Base-by-base conservation (phyloP, 208 protist species). In the Trypanosomatidae sp. region DNA sequence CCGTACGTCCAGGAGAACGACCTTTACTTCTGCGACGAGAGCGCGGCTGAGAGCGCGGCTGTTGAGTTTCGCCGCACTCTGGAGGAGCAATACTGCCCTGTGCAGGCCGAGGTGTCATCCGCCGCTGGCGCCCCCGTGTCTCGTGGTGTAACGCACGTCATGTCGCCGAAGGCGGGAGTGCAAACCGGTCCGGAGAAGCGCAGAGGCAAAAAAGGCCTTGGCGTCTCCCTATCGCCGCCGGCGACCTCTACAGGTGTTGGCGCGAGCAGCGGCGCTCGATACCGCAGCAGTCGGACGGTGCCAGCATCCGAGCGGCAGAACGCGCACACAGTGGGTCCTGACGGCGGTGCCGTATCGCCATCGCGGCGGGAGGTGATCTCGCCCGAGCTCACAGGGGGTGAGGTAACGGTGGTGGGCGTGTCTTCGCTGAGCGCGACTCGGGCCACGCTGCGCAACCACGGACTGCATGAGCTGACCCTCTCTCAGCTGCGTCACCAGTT, bases 401-500 rank as follows among this genome's bases (percentile, higher is more conserved):
- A 17, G 19, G 66, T 17, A 36, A 66, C 49, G 52, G 50, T 49
- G n/a, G 25, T 13, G 64, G 36, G 41, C 12, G n/a, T n/a, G 65
- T 50, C 41, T n/a, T 36, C 25, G 22, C 22, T 25, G 60, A 19
- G 5, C 17, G 15, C 3, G 49, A 28, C n/a, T 15, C 44, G 30
- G 28, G 22, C 22, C 0, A 81, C 69, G 10, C 22, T 78, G 59
- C 30, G 46, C 52, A 65, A 25, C 46, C 28, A 69, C 7, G 80
- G 85, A 12, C 59, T 82, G 44, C 49, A 56, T n/a, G 82, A 84
- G 73, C 69, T 96, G 70, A 91, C 81, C 7, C 72, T 96, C 2
- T 78, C 69, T 60, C 84, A 93, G 76, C 84, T 96, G 15, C 85
- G 87, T 6, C 73, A 79, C n/a, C 87, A 91, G 66, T 88, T 94